These are phyloP conservation scores for Fusarium sambucinum DNA, from an alignment of 2,329 filamentous ascomycete genomes.

Conservation along the genomic window DNA sequence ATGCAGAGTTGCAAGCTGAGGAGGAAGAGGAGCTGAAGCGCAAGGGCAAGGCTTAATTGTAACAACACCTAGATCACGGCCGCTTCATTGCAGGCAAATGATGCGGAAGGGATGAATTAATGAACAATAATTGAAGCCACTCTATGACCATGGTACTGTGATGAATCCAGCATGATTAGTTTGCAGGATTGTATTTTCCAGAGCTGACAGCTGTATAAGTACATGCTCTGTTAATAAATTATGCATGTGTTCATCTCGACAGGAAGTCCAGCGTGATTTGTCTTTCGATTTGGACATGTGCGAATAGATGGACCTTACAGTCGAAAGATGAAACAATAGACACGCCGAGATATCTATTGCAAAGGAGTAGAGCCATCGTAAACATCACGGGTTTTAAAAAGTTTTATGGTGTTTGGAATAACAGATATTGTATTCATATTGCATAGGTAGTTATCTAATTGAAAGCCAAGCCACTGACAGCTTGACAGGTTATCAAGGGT, in stretches of 20 bases:
- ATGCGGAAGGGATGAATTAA: conserved; percentile 28
- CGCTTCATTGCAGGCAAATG: conserved; percentile 14
- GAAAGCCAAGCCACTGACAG: too few species aligned
- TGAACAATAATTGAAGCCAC: conserved; percentile 16
- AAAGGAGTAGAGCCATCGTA: too few species aligned
- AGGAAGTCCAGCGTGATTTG: too few species aligned
- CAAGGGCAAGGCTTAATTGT: conserved; percentile 60
- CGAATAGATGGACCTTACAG: neutral
- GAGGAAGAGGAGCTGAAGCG: conserved; percentile 73
- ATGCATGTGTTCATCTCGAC: too few species aligned
- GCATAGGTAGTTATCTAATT: too few species aligned
- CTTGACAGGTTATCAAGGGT: neutral
- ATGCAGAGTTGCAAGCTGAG: conserved; percentile 75
- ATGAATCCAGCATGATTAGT: neutral
- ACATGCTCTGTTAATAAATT: neutral
- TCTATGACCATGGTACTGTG: neutral
- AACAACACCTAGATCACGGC: conserved; percentile 16
- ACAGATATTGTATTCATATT: neutral
- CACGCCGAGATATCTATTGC: too few species aligned
- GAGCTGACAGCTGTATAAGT: neutral
- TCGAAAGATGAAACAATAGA: neutral
- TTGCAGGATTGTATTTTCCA: neutral
- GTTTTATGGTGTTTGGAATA: neutral
- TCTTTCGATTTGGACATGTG: too few species aligned
- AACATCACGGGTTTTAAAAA: neutral